Evolutionary conservation across 2,329 filamentous ascomycete genomes (phyloP).

Genomic region (Metarhizium guizhouense): DNA sequence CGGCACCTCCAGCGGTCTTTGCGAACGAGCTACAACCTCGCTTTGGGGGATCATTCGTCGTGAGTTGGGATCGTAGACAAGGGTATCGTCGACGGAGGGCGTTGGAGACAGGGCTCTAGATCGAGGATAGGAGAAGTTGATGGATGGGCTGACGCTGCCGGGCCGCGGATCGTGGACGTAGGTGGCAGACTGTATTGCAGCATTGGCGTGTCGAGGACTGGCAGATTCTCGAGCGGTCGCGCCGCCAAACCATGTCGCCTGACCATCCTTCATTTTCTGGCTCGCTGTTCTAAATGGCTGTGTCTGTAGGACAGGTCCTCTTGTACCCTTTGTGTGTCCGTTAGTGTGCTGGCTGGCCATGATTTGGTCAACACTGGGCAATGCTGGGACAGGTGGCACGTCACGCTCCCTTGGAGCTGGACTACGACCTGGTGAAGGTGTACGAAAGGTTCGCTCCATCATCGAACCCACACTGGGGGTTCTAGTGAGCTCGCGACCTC

Average conservation of each 20-base stretch:
- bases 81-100: constrained; percentile 21
- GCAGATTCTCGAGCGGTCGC: constrained; percentile 32
- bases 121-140: constrained; percentile 52
- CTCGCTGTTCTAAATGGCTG: constrained; percentile 45
- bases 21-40: constrained; percentile 33
- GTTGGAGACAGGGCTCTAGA: constrained; percentile 26
- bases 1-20: constrained; percentile 28
- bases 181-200: constrained; percentile 22
- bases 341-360: constrained; percentile 14
- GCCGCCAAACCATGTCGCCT: constrained; percentile 40
- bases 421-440: constrained; percentile 52
- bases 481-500: constrained; percentile 44
- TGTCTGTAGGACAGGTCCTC: constrained; percentile 33
- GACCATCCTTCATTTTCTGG: constrained; percentile 35
- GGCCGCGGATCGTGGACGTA: constrained; percentile 25
- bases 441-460: constrained; percentile 81
- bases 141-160: constrained; percentile 40
- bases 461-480: constrained; percentile 70
- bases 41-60: constrained; percentile 48
- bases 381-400: constrained; percentile 65
- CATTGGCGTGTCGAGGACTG: constrained; percentile 37
- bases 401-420: constrained; percentile 31
- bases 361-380: constrained; percentile 44
- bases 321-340: constrained; percentile 21
- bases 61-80: constrained; percentile 60